Evolutionary conservation across 495 filamentous ascomycete species (phyloP).

Genomic region (Letharia columbiana): DNA sequence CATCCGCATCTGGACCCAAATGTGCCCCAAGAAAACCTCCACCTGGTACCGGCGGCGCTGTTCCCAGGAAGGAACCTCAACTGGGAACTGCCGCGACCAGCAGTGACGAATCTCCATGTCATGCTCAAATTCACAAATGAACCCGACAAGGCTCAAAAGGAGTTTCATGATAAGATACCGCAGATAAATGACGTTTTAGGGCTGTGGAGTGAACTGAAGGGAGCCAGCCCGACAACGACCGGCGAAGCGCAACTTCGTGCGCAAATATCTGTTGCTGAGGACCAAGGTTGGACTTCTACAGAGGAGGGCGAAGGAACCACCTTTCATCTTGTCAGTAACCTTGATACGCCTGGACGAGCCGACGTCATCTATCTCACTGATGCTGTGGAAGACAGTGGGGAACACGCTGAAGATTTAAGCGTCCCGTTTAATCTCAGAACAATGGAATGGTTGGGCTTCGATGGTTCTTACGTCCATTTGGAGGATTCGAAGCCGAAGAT

Average conservation of each 20-base stretch:
- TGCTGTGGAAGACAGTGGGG: background rate
- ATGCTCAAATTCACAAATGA: slow-evolving; percentile 10
- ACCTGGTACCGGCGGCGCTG: slow-evolving; percentile 15
- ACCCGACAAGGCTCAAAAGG: slow-evolving; percentile 2
- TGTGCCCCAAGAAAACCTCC: background rate
- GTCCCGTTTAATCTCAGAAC: slow-evolving; percentile 6
- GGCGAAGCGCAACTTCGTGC: slow-evolving; percentile 9
- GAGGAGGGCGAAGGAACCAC: background rate
- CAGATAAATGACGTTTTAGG: slow-evolving; percentile 4
- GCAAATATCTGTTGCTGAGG: background rate
- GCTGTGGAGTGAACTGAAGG: slow-evolving; percentile 10
- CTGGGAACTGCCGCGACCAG: slow-evolving; percentile 6
- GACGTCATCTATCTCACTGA: slow-evolving; percentile 11
- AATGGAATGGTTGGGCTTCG: slow-evolving; percentile 9
- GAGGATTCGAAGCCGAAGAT: slow-evolving; percentile 2
- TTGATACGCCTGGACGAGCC: slow-evolving; percentile 12
- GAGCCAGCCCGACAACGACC: slow-evolving; percentile 8
- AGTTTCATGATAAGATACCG: slow-evolving; percentile 11
- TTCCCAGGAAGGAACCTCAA: slow-evolving; percentile 5
- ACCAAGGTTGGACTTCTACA: background rate
- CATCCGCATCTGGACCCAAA: slow-evolving; percentile 17
- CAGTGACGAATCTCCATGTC: slow-evolving; percentile 11
- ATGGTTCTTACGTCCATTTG: slow-evolving; percentile 13
- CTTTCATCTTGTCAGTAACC: slow-evolving; percentile 9
- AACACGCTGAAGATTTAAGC: background rate